Evolutionary conservation across 1,284 basidiomycete species (phyloP), one percentile per base, ranked within the genome.

Genomic region (Thelephora terrestris): DNA sequence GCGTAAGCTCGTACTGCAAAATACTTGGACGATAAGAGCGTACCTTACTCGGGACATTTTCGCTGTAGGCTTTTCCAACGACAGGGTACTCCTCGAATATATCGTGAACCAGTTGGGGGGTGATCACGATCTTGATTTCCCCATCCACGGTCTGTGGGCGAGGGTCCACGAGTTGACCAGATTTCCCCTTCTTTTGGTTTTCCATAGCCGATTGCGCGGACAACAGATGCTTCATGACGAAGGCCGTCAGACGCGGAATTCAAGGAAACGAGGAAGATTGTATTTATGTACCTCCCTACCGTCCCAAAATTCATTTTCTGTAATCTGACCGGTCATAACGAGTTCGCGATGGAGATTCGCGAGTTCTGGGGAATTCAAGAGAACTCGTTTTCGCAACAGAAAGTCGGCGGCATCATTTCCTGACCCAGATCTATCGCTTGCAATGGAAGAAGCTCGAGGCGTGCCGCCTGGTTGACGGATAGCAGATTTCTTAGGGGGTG

Each of bases 51-150:
- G 94, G 94, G 0, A 99, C 95, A 56, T 94, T 92, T 60, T 96
- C 93, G 50, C 74, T 84, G 61, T 95, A 97, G 1, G 93, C 94
- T 60, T 82, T 86, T 44, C 85, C 82, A 6, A 99, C 91, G 29
- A 97, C 85, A 2, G 96, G 95, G 61, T 94, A 98, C 70, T 97
- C 94, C 57, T 97, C 93, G 59, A 99, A 99, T 43, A 99, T 92
- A 60, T 98, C 94, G 56, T 89, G 81, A 36, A 95, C 88, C 35
- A 97, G 74, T 63, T 95, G 91, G 6, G 91, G 90, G 2, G 93
- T 95, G 51, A 99, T 85, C 56, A 85, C 81, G 53, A 98, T 93
- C 62, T 85, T 91, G 61, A 92, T 79, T 62, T 91, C 84, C 35
- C 88, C 88, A 47, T 87, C 80, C 35, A 85, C 71, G 34, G 85